phyloP scores from a whole-genome alignment of 306 rosid species.

The Glycine latifolia region DNA sequence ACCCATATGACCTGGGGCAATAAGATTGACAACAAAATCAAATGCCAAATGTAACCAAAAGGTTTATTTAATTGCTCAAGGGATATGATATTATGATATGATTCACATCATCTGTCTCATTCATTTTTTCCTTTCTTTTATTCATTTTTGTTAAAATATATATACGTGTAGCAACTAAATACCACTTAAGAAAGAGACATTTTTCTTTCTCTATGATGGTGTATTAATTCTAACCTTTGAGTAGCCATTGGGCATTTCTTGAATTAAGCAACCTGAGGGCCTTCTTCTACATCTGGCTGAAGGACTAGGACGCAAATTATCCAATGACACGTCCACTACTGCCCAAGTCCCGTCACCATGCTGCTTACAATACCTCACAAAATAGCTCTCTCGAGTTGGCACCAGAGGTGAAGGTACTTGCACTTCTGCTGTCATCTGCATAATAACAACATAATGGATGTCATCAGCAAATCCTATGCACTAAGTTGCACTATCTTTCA shows the following conservation, averaged over 20 bases:
- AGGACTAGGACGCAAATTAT: conserved; percentile 80
- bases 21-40: background rate
- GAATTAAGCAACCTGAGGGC: conserved; percentile 96
- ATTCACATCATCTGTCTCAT: no score
- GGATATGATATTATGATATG: no score
- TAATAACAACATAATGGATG: background rate
- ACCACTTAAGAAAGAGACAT: no score
- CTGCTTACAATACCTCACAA: conserved; percentile 92
- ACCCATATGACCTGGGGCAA: conserved; percentile 83
- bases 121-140: no score
- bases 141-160: no score
- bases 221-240: conserved; percentile 65
- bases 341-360: conserved; percentile 93
- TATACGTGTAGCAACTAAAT: background rate
- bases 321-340: conserved; percentile 93
- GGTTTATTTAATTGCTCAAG: no score
- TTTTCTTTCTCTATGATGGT: background rate
- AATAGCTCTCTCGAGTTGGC: conserved; percentile 92
- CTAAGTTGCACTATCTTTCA: background rate
- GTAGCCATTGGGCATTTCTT: conserved; percentile 98
- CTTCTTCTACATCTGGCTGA: conserved; percentile 74
- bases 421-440: conserved; percentile 90
- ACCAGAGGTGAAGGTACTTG: conserved; percentile 99
- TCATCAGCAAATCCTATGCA: background rate
- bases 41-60: no score